Evolutionary conservation across 176 grass and related monocot genomes (phyloP), one percentile per base, ranked within the genome.

Genomic region (Ensete ventricosum): DNA sequence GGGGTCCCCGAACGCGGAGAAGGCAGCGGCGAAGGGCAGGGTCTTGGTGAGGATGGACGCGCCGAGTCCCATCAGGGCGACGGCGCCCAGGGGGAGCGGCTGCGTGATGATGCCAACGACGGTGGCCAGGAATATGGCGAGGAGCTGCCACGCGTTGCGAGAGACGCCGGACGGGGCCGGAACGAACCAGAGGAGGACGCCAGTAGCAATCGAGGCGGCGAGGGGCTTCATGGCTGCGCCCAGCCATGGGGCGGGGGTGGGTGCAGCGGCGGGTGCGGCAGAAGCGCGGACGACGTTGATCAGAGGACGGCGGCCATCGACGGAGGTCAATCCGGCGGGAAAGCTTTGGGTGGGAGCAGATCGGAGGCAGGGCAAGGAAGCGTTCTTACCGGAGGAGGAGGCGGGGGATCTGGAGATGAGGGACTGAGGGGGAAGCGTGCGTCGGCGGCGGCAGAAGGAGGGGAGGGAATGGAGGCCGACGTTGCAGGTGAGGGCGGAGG

Each of bases 61-160:
- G 55, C 90, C 95, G n/a, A 99, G 84, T 51, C 95, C 95, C 73
- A 99, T 82, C 20, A 99, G 82, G 2, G 88, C 90, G 53, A 99
- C 95, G 27, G 95, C 95, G 14, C 95, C 95, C n/a, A 99, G 90
- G 0, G 95, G 95, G 10, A 99, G 95, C 11, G 95, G 95, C 67
- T 99, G 95, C 19, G 90, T 84, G 75, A 99, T 91, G 90, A 99
- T 99, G 48, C 95, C 95, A 16, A 99, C 88, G 73, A 99, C 94
- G 75, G 90, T 99, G 80, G 95, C 88, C 24, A 98, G 84, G 75
- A 98, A 98, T 57, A 98, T 82, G 50, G 95, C 80, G 2, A 98
- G 90, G 0, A 98, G 95, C 86, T 93, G 88, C 90, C 95, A 98
- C 64, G 90, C 90, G 79, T 91, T 91, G 55, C 80, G 86, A 6